phyloP scores from a whole-genome alignment of 2,329 filamentous ascomycete genomes.

The Orbilia ellipsospora region DNA sequence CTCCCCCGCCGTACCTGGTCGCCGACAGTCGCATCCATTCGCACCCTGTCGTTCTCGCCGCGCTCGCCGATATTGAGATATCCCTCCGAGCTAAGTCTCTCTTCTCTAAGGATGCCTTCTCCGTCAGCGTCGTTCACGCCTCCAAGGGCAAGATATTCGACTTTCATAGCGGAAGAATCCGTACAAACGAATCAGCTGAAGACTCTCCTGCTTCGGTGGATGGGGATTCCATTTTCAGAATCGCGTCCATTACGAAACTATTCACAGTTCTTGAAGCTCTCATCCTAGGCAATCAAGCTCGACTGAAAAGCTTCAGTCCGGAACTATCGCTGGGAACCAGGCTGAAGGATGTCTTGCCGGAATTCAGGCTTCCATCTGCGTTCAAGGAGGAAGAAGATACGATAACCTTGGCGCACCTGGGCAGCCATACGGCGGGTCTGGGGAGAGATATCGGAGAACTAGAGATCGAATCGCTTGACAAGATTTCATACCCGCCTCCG shows the following conservation, averaged over 20 bases:
- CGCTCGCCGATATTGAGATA: constrained; percentile 15
- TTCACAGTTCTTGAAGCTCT: constrained; percentile 35
- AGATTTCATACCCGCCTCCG: constrained; percentile 37
- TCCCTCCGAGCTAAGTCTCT: constrained; percentile 12
- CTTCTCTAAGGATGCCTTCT: constrained; percentile 37
- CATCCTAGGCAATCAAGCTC: constrained; percentile 28
- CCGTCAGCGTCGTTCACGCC: constrained; percentile 46
- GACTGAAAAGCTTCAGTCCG: constrained; percentile 17
- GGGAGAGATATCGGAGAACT: constrained; percentile 44
- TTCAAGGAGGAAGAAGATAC: constrained; percentile 35
- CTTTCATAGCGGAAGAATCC: constrained; percentile 38
- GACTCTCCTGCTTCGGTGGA: constrained; percentile 15
- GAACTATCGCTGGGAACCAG: constrained; percentile 32
- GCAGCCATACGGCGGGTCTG: constrained; percentile 36
- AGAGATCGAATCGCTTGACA: constrained; percentile 10
- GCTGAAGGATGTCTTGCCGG: constrained; percentile 34
- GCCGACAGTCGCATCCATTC: constrained; percentile 19
- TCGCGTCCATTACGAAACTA: constrained; percentile 41
- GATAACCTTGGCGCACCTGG: constrained; percentile 44
- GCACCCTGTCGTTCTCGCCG: constrained; percentile 23
- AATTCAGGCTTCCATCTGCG: constrained; percentile 33
- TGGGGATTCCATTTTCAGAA: constrained; percentile 36
- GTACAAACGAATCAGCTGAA: constrained; percentile 27
- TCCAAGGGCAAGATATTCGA: constrained; percentile 48
- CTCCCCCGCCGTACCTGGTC: constrained; percentile 40